phyloP scores from a whole-genome alignment of 345 rosid species.

The Raphanus raphanistrum region DNA sequence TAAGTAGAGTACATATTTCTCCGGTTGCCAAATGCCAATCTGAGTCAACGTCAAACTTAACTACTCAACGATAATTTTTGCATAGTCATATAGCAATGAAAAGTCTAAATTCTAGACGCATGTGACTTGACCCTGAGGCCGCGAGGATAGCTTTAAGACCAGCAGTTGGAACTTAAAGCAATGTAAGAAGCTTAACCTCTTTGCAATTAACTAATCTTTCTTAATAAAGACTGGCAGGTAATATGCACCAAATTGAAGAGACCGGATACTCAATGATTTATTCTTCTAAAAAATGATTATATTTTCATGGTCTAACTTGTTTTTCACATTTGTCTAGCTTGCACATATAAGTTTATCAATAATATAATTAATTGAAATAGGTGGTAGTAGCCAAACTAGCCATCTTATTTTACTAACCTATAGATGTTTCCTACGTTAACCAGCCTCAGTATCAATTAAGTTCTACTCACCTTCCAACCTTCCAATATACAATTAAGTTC shows the following conservation, averaged over 20 bases:
- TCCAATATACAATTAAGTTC: too few species aligned
- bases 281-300: neutral
- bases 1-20: neutral
- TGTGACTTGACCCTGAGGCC: constrained; percentile 23
- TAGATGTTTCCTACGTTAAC: neutral
- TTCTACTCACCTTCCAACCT: neutral
- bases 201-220: neutral
- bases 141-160: neutral
- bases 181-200: constrained; percentile 5
- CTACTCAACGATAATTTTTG: neutral
- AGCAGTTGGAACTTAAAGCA: constrained; percentile 10
- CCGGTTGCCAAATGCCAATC: neutral
- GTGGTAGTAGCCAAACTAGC: neutral
- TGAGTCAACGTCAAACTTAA: neutral
- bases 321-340: neutral
- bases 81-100: neutral
- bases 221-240: neutral
- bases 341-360: neutral
- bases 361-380: neutral
- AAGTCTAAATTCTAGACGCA: constrained; percentile 21
- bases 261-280: neutral
- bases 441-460: neutral
- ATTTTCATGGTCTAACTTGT: neutral
- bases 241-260: neutral
- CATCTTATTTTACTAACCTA: constrained; percentile 5